Conservation (phyloP, 73 alveolate species). For the Tetrahymena thermophila region DNA sequence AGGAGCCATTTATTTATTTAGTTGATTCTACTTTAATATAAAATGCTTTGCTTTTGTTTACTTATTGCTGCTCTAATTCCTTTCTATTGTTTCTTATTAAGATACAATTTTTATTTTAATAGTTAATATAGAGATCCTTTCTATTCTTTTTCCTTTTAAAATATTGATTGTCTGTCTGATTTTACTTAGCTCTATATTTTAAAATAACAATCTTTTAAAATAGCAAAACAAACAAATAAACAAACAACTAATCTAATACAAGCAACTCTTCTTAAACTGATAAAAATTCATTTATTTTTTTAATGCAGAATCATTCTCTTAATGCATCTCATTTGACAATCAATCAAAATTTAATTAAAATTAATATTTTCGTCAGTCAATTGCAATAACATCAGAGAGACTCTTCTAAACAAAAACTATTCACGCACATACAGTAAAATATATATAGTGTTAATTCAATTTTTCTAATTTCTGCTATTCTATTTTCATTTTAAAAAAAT, state of each 20-base stretch:
- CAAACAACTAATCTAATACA: background rate
- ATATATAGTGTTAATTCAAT: background rate
- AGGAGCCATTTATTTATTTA: background rate
- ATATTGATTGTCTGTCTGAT: background rate
- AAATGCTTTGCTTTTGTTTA: background rate
- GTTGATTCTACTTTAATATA: background rate
- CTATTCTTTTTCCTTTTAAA: background rate
- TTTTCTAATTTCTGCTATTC: no score
- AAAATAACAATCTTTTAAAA: background rate
- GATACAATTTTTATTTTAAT: background rate
- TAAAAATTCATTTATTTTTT: background rate
- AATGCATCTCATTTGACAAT: background rate
- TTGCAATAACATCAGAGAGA: background rate
- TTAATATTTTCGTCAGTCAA: background rate
- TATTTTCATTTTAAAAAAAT: no score
- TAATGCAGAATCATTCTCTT: background rate
- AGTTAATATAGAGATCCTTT: background rate
- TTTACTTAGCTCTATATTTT: background rate
- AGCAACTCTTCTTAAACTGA: background rate
- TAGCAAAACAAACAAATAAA: background rate
- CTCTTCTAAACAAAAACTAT: background rate
- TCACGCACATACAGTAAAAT: background rate
- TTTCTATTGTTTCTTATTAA: background rate
- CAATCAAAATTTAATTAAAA: background rate
- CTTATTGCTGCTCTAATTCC: background rate